A percentile compares a stretch with the other conserved stretches of the same genome.
These are phyloP conservation scores for Wickerhamiella alocasiicola DNA, from an alignment of 805 yeast species.

Conservation along the genomic window DNA sequence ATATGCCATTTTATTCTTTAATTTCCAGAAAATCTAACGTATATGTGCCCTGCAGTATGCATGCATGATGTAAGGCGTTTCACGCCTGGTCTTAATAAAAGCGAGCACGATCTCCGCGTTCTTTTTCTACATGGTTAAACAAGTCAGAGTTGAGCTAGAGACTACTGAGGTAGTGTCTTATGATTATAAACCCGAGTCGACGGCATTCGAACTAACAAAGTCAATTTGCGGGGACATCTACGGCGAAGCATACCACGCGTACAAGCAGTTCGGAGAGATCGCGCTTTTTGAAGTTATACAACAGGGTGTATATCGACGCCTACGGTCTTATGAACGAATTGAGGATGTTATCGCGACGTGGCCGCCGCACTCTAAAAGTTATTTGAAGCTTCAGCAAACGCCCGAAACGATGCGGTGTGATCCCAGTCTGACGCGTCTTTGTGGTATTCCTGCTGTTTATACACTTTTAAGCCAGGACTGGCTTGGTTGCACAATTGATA, in stretches of 20 bases:
- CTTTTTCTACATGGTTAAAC: neutral
- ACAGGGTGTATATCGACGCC: neutral
- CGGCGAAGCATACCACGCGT: constrained; percentile 8
- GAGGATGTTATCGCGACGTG: constrained; percentile 1
- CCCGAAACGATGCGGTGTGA: constrained; percentile 1
- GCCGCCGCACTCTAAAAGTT: neutral
- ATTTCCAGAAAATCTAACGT: too few relatives aligned
- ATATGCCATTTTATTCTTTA: too few relatives aligned
- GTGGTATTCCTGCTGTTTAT: neutral
- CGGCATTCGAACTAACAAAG: neutral
- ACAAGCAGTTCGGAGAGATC: neutral
- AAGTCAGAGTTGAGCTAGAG: constrained; percentile 1
- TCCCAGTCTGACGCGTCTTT: neutral
- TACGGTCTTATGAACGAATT: neutral
- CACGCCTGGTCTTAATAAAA: too few relatives aligned
- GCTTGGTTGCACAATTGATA: constrained; percentile 1
- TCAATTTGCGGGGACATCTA: neutral
- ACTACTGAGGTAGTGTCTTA: neutral
- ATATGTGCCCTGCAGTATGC: too few relatives aligned
- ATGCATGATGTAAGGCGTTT: too few relatives aligned
- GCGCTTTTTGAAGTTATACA: constrained; percentile 5
- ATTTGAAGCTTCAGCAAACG: neutral
- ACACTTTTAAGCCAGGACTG: constrained; percentile 4
- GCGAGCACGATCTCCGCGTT: too few relatives aligned
- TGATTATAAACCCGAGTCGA: neutral